Percentiles rank a stretch among this genome's conserved stretches.
Evolutionary conservation across 805 yeast genomes (phyloP).

Genomic region (Sugiyamaella americana): DNA sequence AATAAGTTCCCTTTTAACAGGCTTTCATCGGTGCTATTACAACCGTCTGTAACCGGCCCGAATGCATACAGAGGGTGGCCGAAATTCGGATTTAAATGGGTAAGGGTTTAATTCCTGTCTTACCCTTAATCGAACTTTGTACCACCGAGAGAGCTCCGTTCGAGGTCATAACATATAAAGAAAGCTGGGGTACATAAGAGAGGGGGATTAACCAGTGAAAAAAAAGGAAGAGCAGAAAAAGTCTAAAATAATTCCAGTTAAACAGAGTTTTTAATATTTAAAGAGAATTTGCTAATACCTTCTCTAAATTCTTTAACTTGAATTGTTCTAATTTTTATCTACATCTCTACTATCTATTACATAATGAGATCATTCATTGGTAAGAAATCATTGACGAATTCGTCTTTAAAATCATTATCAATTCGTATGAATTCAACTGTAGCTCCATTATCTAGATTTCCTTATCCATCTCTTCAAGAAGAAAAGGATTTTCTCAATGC

Average conservation of each 20-base stretch:
- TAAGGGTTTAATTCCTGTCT: not conserved
- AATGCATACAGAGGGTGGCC: too few species aligned
- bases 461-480: constrained; percentile 33
- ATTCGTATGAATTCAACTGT: not conserved
- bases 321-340: not conserved
- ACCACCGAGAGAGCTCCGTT: not conserved
- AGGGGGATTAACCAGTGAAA: too few species aligned
- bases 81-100: not conserved
- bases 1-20: too few species aligned
- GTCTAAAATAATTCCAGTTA: not conserved
- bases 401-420: not conserved
- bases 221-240: not conserved
- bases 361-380: not conserved
- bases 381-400: too few species aligned
- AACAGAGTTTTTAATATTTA: not conserved
- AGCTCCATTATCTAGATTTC: constrained; percentile 30
- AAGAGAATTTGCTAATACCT: not conserved
- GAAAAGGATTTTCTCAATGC: constrained; percentile 29
- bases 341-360: not conserved
- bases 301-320: not conserved
- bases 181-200: not conserved
- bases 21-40: too few species aligned
- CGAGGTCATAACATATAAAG: not conserved
- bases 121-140: too few species aligned
- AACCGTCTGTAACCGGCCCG: too few species aligned